A percentile compares a stretch with the other conserved stretches of the same genome.
phyloP scores from a whole-genome alignment of 2,329 filamentous ascomycete genomes.

The Fusarium devonianum region DNA sequence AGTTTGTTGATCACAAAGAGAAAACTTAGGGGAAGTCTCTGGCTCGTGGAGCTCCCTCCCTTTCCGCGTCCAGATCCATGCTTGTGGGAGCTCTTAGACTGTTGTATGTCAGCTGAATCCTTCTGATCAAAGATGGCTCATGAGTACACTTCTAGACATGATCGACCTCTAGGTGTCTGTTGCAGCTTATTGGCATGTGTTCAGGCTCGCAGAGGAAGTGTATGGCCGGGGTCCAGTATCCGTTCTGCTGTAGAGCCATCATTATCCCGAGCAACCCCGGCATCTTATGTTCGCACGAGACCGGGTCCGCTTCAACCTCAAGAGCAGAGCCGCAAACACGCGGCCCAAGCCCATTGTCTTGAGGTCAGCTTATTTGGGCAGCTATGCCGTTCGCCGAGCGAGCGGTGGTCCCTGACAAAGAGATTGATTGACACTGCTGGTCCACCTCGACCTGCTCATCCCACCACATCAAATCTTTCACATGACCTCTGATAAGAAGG shows the following conservation, averaged over 20 bases:
- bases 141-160: conserved; percentile 25
- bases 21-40: conserved; percentile 39
- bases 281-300: conserved; percentile 29
- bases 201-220: not conserved
- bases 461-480: not conserved
- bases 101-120: conserved; percentile 9
- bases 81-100: conserved; percentile 14
- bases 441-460: not conserved
- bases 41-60: conserved; percentile 11
- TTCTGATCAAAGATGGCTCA: too few species aligned
- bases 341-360: conserved; percentile 35
- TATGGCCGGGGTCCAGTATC: not conserved
- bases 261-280: conserved; percentile 2
- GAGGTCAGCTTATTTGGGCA: conserved; percentile 34
- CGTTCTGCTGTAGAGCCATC: not conserved
- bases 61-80: conserved; percentile 13
- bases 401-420: not conserved
- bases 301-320: not conserved
- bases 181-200: not conserved
- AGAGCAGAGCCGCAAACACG: conserved; percentile 36
- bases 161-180: not conserved
- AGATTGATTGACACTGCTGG: too few species aligned
- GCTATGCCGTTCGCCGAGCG: conserved; percentile 28
- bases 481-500: conserved; percentile 3
- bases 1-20: conserved; percentile 52